Conservation (phyloP, 176 grass and related monocot genomes). For the Miscanthus lutarioriparius region DNA sequence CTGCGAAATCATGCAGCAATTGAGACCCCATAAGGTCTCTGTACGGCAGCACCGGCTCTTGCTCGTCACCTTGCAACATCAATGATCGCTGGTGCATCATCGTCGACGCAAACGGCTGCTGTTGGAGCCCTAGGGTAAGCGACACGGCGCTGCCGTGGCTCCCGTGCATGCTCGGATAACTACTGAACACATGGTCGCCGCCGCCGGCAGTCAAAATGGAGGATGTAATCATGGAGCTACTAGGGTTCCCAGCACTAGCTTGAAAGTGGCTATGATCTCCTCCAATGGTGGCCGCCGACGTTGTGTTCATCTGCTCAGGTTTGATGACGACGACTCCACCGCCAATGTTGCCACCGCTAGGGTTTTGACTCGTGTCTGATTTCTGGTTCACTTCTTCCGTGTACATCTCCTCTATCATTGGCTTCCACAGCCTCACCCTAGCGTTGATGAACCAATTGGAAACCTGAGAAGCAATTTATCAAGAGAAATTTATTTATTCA, state of each 20-base stretch:
- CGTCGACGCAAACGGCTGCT: conserved; percentile 37
- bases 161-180: not conserved
- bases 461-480: conserved; percentile 37
- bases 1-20: conserved; percentile 59
- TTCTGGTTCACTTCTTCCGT: conserved; percentile 53
- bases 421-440: conserved; percentile 91
- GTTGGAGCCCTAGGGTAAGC: conserved; percentile 70
- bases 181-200: not conserved
- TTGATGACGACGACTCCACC: not conserved
- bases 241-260: not conserved
- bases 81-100: conserved; percentile 19
- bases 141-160: conserved; percentile 22
- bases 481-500: not conserved
- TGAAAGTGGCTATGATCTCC: not conserved
- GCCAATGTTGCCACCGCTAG: not conserved
- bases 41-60: conserved; percentile 34
- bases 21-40: conserved; percentile 61
- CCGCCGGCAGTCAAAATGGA: conserved; percentile 13
- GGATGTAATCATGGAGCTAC: not conserved
- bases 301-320: not conserved
- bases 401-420: conserved; percentile 93
- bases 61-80: conserved; percentile 5
- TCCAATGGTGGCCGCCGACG: not conserved
- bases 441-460: conserved; percentile 99
- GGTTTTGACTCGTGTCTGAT: conserved; percentile 11